Percentiles rank a stretch among this genome's conserved stretches.
These are phyloP conservation scores for Candida mesenterica DNA, from an alignment of 1,139 yeast species.

Conservation along the genomic window DNA sequence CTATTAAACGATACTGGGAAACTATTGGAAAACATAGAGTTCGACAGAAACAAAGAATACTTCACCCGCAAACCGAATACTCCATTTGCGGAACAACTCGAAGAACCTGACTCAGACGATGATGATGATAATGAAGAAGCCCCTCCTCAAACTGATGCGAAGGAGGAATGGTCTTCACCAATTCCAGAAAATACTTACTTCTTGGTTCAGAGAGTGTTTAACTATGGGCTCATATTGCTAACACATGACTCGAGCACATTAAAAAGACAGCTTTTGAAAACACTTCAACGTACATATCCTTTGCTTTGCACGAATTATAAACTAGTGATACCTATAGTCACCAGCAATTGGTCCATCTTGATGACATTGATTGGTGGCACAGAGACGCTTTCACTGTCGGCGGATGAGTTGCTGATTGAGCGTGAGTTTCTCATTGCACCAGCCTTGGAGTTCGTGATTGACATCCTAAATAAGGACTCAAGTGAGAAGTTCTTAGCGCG, in stretches of 20 bases:
- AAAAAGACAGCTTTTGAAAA: constrained; percentile 53
- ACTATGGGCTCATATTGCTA: constrained; percentile 67
- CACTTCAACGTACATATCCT: constrained; percentile 53
- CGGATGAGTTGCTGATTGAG: constrained; percentile 7
- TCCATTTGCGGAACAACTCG: constrained; percentile 32
- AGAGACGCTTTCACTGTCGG: constrained; percentile 3
- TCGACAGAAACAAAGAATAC: constrained; percentile 34
- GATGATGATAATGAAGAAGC: constrained; percentile 20
- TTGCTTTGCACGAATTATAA: constrained; percentile 60
- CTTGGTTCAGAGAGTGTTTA: constrained; percentile 58
- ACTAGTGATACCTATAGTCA: constrained; percentile 63
- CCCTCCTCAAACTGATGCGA: constrained; percentile 18
- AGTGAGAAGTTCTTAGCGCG: constrained; percentile 33
- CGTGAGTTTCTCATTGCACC: constrained; percentile 16
- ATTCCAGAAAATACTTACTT: constrained; percentile 59
- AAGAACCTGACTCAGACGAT: constrained; percentile 41
- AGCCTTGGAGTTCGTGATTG: constrained; percentile 24
- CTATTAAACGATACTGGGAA: constrained; percentile 40
- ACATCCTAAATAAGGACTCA: constrained; percentile 30
- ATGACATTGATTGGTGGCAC: constrained; percentile 14
- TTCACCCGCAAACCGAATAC: constrained; percentile 30
- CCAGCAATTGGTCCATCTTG: constrained; percentile 65
- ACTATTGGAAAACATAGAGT: constrained; percentile 31
- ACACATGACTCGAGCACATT: constrained; percentile 65
- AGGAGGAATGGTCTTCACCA: constrained; percentile 56